Base-by-base conservation (phyloP, 202 grass and related monocot species). In the Carex arenaria region DNA sequence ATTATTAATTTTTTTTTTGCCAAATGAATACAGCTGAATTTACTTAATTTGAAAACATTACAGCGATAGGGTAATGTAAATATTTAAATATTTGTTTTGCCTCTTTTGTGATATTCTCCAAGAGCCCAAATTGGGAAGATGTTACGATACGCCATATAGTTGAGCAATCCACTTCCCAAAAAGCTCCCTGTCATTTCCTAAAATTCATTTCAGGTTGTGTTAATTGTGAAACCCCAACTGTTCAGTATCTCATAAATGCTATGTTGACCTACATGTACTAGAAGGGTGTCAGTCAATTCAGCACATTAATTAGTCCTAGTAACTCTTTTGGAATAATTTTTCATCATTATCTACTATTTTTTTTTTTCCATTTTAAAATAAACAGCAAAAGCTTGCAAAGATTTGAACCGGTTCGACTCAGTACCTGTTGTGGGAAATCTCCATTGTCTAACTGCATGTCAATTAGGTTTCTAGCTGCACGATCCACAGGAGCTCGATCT, bases 81-180 rank as follows among this genome's bases (percentile, higher is more conserved):
- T 57, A 57, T 57, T 22, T 17, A 60, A 60, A 9, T 7, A 20
- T 60, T 64, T 13, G 10, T 73, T 73, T 45, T 45, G n/a, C 53
- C 84, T 67, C 82, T 67, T 90, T 89, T 92, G n/a, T 86, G 81
- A 79, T 94, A 94, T 80, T 94, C 81, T 68, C 84, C 90, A 73
- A 92, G 86, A 70, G 90, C 93, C 93, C 90, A 90, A 85, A 94
- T 94, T 61, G 93, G 90, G 19, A 94, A 94, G 86, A 90, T 88
- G 7, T 94, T 94, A 22, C 93, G 93, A 49, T 92, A 94, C 28
- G 51, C 70, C 88, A 84, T 75, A 17, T 89, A 94, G 61, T 86
- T 92, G 15, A 94, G 69, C 10, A 85, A 76, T 0, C 88, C 90
- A 84, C 55, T 87, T 68, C 90, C 90, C 64, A 84, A 61, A 85